Evolutionary conservation across 768 basidiomycete species (phyloP).

Genomic region (Agrocybe praecox): DNA sequence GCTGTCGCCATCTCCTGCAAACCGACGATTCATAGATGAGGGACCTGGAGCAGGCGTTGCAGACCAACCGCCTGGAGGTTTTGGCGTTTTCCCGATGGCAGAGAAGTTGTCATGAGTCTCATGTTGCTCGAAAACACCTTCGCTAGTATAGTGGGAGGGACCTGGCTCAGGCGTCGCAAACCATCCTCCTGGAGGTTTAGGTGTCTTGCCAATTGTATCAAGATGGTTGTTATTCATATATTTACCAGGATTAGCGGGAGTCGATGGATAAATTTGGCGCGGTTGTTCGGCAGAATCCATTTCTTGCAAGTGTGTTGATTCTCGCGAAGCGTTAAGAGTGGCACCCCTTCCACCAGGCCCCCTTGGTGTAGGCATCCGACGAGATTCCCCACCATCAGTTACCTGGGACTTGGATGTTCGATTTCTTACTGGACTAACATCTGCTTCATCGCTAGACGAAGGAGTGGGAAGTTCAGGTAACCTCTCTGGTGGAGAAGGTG

Average conservation of each 20-base stretch:
- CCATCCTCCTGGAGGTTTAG: constrained; percentile 19
- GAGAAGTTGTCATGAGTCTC: neutral
- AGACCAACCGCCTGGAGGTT: constrained; percentile 19
- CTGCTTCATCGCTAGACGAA: constrained; percentile 45
- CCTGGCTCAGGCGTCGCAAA: constrained; percentile 12
- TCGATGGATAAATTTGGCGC: constrained; percentile 5
- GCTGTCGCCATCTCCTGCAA: neutral
- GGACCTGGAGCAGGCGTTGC: constrained; percentile 5
- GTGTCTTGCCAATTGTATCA: constrained; percentile 8
- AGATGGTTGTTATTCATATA: neutral
- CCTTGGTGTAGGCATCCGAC: constrained; percentile 15
- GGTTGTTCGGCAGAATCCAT: neutral
- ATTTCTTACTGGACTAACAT: constrained; percentile 4
- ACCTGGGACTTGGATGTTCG: constrained; percentile 6
- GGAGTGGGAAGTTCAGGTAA: constrained; percentile 71
- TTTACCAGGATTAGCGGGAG: neutral
- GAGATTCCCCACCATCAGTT: constrained; percentile 1
- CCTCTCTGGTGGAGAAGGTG: constrained; percentile 62
- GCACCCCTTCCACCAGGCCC: constrained; percentile 36
- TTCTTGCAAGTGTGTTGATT: neutral
- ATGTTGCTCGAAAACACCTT: constrained; percentile 18
- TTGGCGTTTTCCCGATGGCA: constrained; percentile 12
- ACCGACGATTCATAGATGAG: constrained; percentile 5
- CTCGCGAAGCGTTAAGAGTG: constrained; percentile 30
- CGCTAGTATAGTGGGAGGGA: neutral